Conservation (phyloP, 352 stramenopile species). For the Phytophthora tentaculata region DNA sequence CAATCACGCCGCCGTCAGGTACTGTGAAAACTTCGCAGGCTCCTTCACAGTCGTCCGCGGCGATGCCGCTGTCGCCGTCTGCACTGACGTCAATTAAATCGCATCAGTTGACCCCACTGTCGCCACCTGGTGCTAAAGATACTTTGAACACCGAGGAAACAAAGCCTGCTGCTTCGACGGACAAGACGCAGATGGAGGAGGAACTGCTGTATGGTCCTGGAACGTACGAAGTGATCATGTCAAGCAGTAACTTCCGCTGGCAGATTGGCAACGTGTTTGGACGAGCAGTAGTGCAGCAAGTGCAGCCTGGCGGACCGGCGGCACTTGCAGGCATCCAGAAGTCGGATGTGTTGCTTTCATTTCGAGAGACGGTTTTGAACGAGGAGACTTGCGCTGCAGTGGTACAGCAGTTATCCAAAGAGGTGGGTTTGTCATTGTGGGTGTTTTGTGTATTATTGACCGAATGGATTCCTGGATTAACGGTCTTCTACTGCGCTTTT, state of each 20-base stretch:
- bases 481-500: constrained; percentile 2
- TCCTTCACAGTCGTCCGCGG: constrained; percentile 40
- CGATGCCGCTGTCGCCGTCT: constrained; percentile 44
- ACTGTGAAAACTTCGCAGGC: constrained; percentile 26
- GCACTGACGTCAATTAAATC: constrained; percentile 56
- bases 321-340: constrained; percentile 82
- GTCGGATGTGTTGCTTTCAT: constrained; percentile 82
- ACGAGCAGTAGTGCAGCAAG: constrained; percentile 80
- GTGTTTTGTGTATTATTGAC: background rate
- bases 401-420: constrained; percentile 77
- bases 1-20: constrained; percentile 30
- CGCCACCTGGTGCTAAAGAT: constrained; percentile 34
- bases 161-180: constrained; percentile 5
- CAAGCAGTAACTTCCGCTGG: constrained; percentile 77
- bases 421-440: constrained; percentile 45
- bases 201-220: constrained; percentile 64
- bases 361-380: constrained; percentile 74
- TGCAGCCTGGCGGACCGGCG: constrained; percentile 68
- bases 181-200: constrained; percentile 24
- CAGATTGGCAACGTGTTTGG: constrained; percentile 88
- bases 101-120: constrained; percentile 63
- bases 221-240: constrained; percentile 86
- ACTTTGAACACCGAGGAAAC: constrained; percentile 11
- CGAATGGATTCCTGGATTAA: constrained; percentile 13
- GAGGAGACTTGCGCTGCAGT: constrained; percentile 80